These are phyloP conservation scores for Fusarium avenaceum DNA, from an alignment of 2,329 filamentous ascomycete genomes.

Conservation along the genomic window DNA sequence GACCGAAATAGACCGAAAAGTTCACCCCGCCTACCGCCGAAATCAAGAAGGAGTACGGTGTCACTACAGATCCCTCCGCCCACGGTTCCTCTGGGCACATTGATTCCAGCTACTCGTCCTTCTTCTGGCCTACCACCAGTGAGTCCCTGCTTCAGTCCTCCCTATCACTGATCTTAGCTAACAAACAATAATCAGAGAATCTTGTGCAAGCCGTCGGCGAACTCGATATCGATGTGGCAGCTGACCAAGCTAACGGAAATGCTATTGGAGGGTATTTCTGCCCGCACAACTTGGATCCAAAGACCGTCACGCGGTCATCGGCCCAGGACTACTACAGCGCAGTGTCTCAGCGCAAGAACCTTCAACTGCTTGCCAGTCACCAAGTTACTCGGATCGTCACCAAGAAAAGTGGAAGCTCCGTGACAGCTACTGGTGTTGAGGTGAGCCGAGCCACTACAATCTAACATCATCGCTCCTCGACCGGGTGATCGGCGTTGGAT, in stretches of 20 bases:
- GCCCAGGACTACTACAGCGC: slow-evolving; percentile 40
- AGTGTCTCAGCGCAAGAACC: slow-evolving; percentile 25
- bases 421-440: slow-evolving; percentile 38
- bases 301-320: slow-evolving; percentile 32
- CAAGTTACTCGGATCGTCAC: slow-evolving; percentile 43
- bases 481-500: no score
- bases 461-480: no score
- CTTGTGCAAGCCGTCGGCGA: slow-evolving; percentile 29
- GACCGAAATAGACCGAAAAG: slow-evolving; percentile 31
- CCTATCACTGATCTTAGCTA: fast-evolving
- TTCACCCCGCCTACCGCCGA: slow-evolving; percentile 25
- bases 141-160: background rate
- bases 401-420: slow-evolving; percentile 10
- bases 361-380: slow-evolving; percentile 24
- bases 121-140: slow-evolving; percentile 47
- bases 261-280: slow-evolving; percentile 40
- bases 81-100: slow-evolving; percentile 38
- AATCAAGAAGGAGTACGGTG: slow-evolving; percentile 32
- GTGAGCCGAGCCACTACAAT: slow-evolving; percentile 10
- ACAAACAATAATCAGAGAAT: slow-evolving; percentile 17
- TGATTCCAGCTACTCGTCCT: slow-evolving; percentile 40
- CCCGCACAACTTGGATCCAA: slow-evolving; percentile 38
- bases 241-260: slow-evolving; percentile 40
- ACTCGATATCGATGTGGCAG: slow-evolving; percentile 24
- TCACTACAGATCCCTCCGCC: slow-evolving; percentile 29